Evolutionary conservation across 2,329 filamentous ascomycete genomes (phyloP).

Genomic region (Monilinia fructigena): DNA sequence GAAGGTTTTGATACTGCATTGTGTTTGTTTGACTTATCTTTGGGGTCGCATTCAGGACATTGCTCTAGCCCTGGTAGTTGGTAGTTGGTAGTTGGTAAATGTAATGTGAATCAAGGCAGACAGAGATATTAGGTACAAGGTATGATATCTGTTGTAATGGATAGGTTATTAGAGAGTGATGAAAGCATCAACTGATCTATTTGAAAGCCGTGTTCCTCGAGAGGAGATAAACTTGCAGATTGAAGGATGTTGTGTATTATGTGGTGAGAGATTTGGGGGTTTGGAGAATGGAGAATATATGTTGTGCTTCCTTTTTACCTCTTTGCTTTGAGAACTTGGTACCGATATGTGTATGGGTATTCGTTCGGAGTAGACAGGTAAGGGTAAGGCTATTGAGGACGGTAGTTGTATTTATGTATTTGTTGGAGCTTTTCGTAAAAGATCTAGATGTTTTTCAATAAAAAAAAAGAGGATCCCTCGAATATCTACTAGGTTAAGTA

Average conservation of each 20-base stretch:
- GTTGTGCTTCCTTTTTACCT: no score
- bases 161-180: conserved; percentile 5
- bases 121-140: not conserved
- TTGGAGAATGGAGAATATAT: no score
- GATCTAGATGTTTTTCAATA: no score
- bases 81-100: conserved; percentile 20
- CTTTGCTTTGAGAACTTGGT: not conserved
- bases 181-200: conserved; percentile 24
- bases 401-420: no score
- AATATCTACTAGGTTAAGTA: no score
- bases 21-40: conserved; percentile 31
- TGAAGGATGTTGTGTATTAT: conserved; percentile 1
- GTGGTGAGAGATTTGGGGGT: not conserved
- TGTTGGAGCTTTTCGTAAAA: no score
- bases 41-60: conserved; percentile 36
- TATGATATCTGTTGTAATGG: conserved; percentile 9
- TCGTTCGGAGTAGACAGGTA: no score
- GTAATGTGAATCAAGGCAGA: conserved; percentile 12
- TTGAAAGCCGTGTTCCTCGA: conserved; percentile 20
- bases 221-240: conserved; percentile 23
- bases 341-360: not conserved
- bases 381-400: no score
- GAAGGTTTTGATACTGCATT: conserved; percentile 39
- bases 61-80: conserved; percentile 33
- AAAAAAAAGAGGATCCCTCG: no score